Conservation (phyloP, 2,329 filamentous ascomycete genomes). For the Penicillium sp. region DNA sequence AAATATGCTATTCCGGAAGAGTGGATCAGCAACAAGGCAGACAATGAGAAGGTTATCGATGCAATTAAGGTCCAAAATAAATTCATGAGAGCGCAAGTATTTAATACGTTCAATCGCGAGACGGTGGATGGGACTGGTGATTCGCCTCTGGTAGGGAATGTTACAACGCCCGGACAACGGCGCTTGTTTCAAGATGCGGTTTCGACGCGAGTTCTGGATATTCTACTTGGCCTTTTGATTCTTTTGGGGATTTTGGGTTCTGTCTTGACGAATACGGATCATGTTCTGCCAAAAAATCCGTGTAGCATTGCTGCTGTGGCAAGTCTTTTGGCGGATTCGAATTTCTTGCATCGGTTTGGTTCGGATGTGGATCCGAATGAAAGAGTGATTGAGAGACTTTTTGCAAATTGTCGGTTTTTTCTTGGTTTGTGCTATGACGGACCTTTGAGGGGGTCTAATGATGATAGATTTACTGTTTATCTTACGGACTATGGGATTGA, state of each 20-base stretch:
- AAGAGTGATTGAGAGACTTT: neutral
- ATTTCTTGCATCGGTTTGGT: constrained; percentile 2
- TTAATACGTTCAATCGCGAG: constrained; percentile 2
- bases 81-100: constrained; percentile 5
- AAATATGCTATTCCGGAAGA: constrained; percentile 10
- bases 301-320: constrained; percentile 13
- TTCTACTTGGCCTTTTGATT: neutral
- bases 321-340: constrained; percentile 12
- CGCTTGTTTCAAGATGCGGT: constrained; percentile 6
- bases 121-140: neutral
- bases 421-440: neutral
- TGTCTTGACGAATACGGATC: constrained; percentile 8
- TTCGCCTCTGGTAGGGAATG: neutral
- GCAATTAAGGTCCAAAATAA: constrained; percentile 11
- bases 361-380: neutral
- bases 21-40: neutral
- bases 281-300: constrained; percentile 11
- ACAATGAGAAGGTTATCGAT: neutral
- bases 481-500: constrained; percentile 1
- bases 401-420: neutral
- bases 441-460: neutral
- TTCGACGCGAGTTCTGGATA: constrained; percentile 8
- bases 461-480: neutral
- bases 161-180: neutral
- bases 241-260: constrained; percentile 4